A percentile compares a stretch with the other conserved stretches of the same genome.
Conservation (phyloP, 83 land plant species). For the Thuja plicata region DNA sequence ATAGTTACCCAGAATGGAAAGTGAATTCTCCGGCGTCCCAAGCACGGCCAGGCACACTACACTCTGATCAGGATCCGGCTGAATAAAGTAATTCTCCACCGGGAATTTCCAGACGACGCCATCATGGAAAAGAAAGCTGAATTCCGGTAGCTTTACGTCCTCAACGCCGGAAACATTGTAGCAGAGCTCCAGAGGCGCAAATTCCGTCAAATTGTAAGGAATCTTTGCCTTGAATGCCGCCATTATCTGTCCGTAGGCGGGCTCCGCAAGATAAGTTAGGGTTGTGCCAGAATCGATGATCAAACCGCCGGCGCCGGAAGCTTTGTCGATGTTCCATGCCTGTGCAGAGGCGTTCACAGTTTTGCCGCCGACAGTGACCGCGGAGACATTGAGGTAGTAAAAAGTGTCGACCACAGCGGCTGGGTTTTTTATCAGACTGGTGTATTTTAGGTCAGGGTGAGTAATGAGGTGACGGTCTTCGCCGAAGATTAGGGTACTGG, state of each 20-base stretch:
- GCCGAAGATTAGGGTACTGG: slow-evolving; percentile 74
- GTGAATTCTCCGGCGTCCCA: slow-evolving; percentile 36
- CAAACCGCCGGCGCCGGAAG: slow-evolving; percentile 63
- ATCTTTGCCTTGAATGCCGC: slow-evolving; percentile 57
- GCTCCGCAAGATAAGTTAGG: slow-evolving; percentile 63
- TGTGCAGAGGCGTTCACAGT: slow-evolving; percentile 43
- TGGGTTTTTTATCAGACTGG: slow-evolving; percentile 19
- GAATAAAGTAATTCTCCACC: slow-evolving; percentile 64
- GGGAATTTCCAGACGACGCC: slow-evolving; percentile 69
- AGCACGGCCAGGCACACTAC: slow-evolving; percentile 69
- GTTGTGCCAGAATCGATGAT: slow-evolving; percentile 94
- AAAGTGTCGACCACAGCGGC: slow-evolving; percentile 58
- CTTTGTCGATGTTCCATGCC: slow-evolving; percentile 33
- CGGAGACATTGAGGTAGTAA: slow-evolving; percentile 64
- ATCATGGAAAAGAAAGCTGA: slow-evolving; percentile 53
- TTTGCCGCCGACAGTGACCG: slow-evolving; percentile 58
- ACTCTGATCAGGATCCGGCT: slow-evolving; percentile 33
- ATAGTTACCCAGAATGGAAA: slow-evolving; percentile 81
- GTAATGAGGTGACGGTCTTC: slow-evolving; percentile 41
- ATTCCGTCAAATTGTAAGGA: slow-evolving; percentile 24
- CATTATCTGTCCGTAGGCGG: slow-evolving; percentile 54
- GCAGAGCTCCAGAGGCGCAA: slow-evolving; percentile 57
- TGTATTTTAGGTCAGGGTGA: slow-evolving; percentile 46
- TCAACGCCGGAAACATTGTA: slow-evolving; percentile 70
- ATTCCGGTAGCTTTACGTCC: slow-evolving; percentile 52